phyloP scores from a whole-genome alignment of 768 basidiomycete species.

The Termitomyces titanicus region DNA sequence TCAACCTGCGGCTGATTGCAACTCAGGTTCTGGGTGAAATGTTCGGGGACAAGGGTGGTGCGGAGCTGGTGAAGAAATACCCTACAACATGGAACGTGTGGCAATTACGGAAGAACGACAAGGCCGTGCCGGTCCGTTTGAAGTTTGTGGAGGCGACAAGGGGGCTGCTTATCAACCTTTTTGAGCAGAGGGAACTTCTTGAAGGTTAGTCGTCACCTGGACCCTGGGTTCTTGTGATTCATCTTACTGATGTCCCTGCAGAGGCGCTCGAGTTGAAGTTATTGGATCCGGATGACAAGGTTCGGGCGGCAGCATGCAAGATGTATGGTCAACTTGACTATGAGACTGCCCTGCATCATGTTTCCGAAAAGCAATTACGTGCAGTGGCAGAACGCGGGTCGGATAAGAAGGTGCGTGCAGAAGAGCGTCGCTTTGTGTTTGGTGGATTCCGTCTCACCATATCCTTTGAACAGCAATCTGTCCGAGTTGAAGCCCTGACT shows the following conservation, averaged over 20 bases:
- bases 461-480: conserved; percentile 40
- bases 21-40: conserved; percentile 87
- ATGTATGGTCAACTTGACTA: conserved; percentile 84
- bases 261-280: conserved; percentile 64
- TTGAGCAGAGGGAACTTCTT: conserved; percentile 64
- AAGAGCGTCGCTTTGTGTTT: not conserved
- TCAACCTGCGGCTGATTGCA: conserved; percentile 71
- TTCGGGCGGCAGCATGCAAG: conserved; percentile 81
- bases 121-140: conserved; percentile 62
- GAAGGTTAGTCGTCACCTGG: conserved; percentile 52
- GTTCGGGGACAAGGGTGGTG: conserved; percentile 74
- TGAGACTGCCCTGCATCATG: conserved; percentile 84
- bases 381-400: conserved; percentile 65
- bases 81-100: conserved; percentile 84
- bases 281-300: conserved; percentile 86
- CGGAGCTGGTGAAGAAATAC: conserved; percentile 76
- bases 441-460: not conserved
- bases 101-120: conserved; percentile 78
- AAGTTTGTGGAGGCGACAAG: conserved; percentile 72
- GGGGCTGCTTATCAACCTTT: conserved; percentile 58
- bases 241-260: conserved; percentile 20
- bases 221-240: not conserved
- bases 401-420: conserved; percentile 77
- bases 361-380: conserved; percentile 58
- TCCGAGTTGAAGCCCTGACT: conserved; percentile 74